Conservation (phyloP, 352 stramenopile genomes). For the Globisporangium emineosum region DNA sequence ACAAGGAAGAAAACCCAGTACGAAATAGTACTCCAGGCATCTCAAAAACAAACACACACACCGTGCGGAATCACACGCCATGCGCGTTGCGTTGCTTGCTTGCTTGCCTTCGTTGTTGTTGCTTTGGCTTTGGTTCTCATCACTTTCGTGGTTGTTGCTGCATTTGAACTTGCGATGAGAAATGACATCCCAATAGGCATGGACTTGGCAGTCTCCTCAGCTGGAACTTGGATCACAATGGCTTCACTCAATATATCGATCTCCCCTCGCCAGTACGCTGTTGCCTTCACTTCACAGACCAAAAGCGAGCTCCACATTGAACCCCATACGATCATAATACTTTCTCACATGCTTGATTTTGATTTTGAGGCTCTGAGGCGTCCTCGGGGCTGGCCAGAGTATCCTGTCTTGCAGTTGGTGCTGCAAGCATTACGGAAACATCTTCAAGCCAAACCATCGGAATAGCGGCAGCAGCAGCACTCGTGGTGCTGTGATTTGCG, state of each 20-base stretch:
- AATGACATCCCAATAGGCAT: not conserved
- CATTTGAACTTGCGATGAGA: too few relatives aligned
- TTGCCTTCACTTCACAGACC: too few relatives aligned
- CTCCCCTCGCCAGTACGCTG: too few relatives aligned
- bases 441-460: too few relatives aligned
- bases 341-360: not conserved
- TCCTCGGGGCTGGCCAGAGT: too few relatives aligned
- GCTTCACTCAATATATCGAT: not conserved
- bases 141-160: not conserved
- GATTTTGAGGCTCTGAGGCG: too few relatives aligned
- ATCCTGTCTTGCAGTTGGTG: too few relatives aligned
- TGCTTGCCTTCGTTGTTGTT: not conserved
- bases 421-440: too few relatives aligned
- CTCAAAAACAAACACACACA: conserved; percentile 23
- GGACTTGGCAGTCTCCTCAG: not conserved
- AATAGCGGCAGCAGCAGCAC: too few relatives aligned
- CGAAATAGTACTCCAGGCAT: conserved; percentile 63
- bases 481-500: too few relatives aligned
- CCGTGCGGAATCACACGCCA: conserved; percentile 6
- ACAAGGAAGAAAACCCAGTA: conserved; percentile 50
- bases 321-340: not conserved
- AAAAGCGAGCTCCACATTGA: too few relatives aligned
- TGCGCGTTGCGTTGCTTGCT: conserved; percentile 7
- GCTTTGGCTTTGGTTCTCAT: not conserved
- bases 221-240: not conserved